Evolutionary conservation across 148 eudicot species (phyloP), one percentile per base, ranked within the genome.

Genomic region (Oxyria digyna): DNA sequence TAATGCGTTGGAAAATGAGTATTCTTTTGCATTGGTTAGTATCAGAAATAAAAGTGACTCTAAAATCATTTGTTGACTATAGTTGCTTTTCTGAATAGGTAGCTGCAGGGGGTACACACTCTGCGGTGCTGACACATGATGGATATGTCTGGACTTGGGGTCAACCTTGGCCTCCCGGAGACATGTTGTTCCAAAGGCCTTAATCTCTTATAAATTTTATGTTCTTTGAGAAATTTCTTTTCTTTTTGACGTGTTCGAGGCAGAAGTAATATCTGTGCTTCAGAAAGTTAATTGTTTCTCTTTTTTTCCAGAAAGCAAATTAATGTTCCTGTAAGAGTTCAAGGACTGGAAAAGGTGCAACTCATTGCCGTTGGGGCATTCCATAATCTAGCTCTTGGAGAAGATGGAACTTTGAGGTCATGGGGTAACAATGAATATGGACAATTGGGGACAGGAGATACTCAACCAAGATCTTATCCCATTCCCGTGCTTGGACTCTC

Each of bases 91-190:
- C 41, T 26, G 68, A 42, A 75, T 80, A 94, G 99, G 99, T 94
- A 33, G 99, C 99, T 85, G 99, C 99, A 59, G 99, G 99, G 57
- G 99, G 99, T 43, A 95, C 99, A 32, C 99, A 95, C 71, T 95
- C 99, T 15, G 99, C 89, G 59, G 96, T 95, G 65, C 96, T 95
- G 62, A 95, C 99, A 71, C 83, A 71, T 35, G 99, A 91, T 80
- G 99, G 99, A 74, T 96, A 88, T 68, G 94, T 95, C 50, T 95
- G 99, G 99, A 91, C 99, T 29, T 95, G 99, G 99, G 99, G 99
- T 74, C 99, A 95, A 76, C 99, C 99, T 52, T 95, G 99, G 99
- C 99, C 99, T 42, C 99, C 99, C 68, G 99, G 99, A 18, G 99
- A 95, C 75, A 95, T 95, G 99, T 91, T 91, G 15, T 75, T 62